Evolutionary conservation across 164 flowering plant species (phyloP).

Genomic region (Umbellularia californica): DNA sequence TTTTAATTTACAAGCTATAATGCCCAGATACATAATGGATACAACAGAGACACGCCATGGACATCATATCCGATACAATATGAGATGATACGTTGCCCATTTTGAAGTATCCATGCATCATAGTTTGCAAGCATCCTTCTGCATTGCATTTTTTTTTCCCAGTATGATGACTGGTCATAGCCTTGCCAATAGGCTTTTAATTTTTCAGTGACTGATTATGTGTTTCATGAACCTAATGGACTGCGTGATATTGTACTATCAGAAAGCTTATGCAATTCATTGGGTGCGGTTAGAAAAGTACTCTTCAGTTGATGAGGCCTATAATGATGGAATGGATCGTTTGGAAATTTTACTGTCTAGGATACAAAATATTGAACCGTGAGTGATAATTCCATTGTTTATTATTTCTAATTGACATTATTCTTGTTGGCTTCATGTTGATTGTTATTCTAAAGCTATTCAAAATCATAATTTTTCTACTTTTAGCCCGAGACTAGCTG

Average conservation of each 20-base stretch:
- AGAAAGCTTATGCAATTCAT: conserved; percentile 87
- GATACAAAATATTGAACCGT: conserved; percentile 70
- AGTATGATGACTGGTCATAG: too few species aligned
- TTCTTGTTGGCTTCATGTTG: not conserved
- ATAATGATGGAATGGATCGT: conserved; percentile 58
- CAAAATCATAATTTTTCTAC: conserved; percentile 15
- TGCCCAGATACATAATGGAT: too few species aligned
- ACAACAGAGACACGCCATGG: too few species aligned
- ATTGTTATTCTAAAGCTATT: not conserved
- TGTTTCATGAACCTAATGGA: not conserved
- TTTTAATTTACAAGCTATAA: too few species aligned
- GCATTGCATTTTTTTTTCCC: too few species aligned
- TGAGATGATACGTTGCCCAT: too few species aligned
- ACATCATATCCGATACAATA: too few species aligned
- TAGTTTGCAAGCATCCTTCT: too few species aligned
- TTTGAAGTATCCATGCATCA: too few species aligned
- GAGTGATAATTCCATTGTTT: conserved; percentile 28
- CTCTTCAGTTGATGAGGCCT: conserved; percentile 67
- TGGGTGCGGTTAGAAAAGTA: conserved; percentile 78
- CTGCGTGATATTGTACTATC: conserved; percentile 19
- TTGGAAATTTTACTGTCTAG: conserved; percentile 55
- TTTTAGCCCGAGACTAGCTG: conserved; percentile 65
- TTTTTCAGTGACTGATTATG: not conserved
- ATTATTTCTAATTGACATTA: not conserved
- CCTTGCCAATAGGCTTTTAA: too few species aligned